A percentile compares a stretch with the other conserved stretches of the same genome.
Conservation (phyloP, 768 basidiomycete genomes). For the Hortiboletus campestris region DNA sequence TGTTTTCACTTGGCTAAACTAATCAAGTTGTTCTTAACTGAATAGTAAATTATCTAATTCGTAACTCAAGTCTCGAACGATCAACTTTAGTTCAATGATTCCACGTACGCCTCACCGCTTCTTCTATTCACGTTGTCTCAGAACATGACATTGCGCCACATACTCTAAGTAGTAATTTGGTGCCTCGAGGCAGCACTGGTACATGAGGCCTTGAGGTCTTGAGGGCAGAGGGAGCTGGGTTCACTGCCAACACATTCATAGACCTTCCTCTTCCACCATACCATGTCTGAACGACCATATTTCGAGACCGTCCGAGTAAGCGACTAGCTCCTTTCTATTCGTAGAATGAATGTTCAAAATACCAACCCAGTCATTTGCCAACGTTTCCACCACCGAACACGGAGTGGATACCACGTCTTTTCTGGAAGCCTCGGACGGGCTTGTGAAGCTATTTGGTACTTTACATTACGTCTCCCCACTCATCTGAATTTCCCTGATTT, state of each 20-base stretch:
- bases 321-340: background rate
- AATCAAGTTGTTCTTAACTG: background rate
- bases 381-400: constrained; percentile 70
- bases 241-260: constrained; percentile 3
- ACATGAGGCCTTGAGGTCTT: constrained; percentile 20
- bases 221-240: constrained; percentile 9
- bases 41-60: constrained; percentile 28
- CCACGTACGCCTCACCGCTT: background rate
- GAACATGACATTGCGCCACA: constrained; percentile 26
- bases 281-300: constrained; percentile 45
- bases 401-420: constrained; percentile 83
- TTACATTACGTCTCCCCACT: constrained; percentile 24
- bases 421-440: constrained; percentile 85
- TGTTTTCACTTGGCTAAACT: constrained; percentile 16
- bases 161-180: constrained; percentile 7
- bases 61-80: constrained; percentile 5
- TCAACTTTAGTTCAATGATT: constrained; percentile 14
- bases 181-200: constrained; percentile 30
- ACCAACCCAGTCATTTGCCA: constrained; percentile 70
- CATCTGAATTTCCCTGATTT: constrained; percentile 11
- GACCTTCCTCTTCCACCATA: constrained; percentile 8
- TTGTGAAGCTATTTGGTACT: constrained; percentile 69
- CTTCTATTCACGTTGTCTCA: constrained; percentile 21
- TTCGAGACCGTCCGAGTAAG: constrained; percentile 68
- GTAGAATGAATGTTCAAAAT: constrained; percentile 2